Evolutionary conservation across 192 early-diverging fungal species (phyloP).

Genomic region (Lobulomyces angularis): DNA sequence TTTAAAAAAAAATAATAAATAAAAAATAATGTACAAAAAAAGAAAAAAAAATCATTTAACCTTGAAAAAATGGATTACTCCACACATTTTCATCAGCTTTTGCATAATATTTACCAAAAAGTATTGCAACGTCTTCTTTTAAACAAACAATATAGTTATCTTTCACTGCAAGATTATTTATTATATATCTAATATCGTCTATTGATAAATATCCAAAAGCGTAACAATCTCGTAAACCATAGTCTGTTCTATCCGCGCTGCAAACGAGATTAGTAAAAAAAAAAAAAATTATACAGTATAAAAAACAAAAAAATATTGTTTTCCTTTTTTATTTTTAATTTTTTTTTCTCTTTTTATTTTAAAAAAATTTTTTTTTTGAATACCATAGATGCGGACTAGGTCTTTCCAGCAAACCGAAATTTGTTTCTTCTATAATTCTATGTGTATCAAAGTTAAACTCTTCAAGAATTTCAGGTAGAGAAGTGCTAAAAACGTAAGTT

Average conservation of each 20-base stretch:
- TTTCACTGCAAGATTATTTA: slow-evolving; percentile 1
- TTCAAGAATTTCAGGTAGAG: neutral
- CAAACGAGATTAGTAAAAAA: too few relatives aligned
- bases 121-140: slow-evolving; percentile 1
- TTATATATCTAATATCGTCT: slow-evolving; percentile 4
- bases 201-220: slow-evolving; percentile 7
- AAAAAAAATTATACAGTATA: too few relatives aligned
- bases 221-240: slow-evolving; percentile 11
- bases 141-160: slow-evolving; percentile 11
- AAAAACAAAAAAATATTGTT: too few relatives aligned
- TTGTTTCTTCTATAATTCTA: slow-evolving; percentile 8
- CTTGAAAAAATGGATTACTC: too few relatives aligned
- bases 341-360: too few relatives aligned
- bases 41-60: too few relatives aligned
- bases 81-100: slow-evolving; percentile 6
- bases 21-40: too few relatives aligned
- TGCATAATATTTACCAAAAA: slow-evolving; percentile 12
- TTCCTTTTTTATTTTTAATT: too few relatives aligned
- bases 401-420: slow-evolving; percentile 6
- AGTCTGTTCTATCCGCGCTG: slow-evolving; percentile 14
- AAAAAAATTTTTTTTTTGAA: too few relatives aligned
- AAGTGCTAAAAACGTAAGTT: slow-evolving; percentile 5
- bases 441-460: slow-evolving; percentile 1
- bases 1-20: too few relatives aligned
- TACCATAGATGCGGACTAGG: slow-evolving; percentile 8